Evolutionary conservation across 176 grass and related monocot species (phyloP).

Genomic region (maize (Zea mays)): DNA sequence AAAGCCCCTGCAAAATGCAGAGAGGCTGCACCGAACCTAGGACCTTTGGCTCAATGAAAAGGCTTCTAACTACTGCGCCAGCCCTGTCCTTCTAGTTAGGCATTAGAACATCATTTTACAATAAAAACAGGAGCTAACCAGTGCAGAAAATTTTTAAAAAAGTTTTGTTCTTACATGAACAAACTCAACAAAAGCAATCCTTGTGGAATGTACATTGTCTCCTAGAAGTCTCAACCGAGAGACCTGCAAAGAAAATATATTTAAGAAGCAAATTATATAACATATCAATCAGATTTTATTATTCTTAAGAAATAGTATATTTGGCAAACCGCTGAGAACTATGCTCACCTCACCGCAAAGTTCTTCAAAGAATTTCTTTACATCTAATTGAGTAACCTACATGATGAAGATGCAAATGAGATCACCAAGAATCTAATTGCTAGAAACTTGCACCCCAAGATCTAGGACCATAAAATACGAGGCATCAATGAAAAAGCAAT

Average conservation of each 20-base stretch:
- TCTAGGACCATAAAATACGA: slow-evolving; percentile 26
- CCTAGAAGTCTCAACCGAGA: slow-evolving; percentile 88
- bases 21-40: too few relatives aligned
- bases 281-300: neutral
- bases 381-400: slow-evolving; percentile 83
- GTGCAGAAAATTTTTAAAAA: slow-evolving; percentile 25
- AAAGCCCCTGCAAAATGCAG: too few relatives aligned
- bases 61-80: too few relatives aligned
- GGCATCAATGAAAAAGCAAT: neutral
- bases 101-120: neutral
- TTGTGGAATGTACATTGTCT: slow-evolving; percentile 84
- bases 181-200: slow-evolving; percentile 96
- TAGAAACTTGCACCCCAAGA: slow-evolving; percentile 3
- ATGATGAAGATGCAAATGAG: slow-evolving; percentile 11
- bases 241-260: slow-evolving; percentile 56
- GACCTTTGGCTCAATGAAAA: too few relatives aligned
- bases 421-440: slow-evolving; percentile 14
- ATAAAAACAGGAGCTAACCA: slow-evolving; percentile 5
- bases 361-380: slow-evolving; percentile 83
- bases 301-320: neutral
- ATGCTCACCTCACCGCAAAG: slow-evolving; percentile 81
- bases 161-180: slow-evolving; percentile 58
- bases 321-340: neutral
- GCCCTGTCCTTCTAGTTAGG: neutral
- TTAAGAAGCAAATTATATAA: slow-evolving; percentile 20